Percentiles rank a stretch among this genome's conserved stretches.
Conservation (phyloP, 1,139 yeast species). For the Tardiomyces depauwii region DNA sequence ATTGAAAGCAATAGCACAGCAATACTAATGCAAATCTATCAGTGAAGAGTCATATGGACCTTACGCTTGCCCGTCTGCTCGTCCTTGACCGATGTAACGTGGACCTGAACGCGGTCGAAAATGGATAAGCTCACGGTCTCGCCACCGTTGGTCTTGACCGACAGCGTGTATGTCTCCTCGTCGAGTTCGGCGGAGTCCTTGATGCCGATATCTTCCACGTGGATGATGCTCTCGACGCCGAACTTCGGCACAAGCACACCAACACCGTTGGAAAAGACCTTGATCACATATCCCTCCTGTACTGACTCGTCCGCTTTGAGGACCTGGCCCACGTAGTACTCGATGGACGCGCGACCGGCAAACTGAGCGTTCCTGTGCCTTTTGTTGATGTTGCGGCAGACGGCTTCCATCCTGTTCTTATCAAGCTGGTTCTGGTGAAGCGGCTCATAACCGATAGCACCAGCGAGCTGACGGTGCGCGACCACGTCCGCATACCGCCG, state of each 20-base stretch:
- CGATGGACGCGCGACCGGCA: constrained; percentile 97
- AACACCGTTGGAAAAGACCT: constrained; percentile 88
- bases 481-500: constrained; percentile 97
- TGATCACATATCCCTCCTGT: constrained; percentile 87
- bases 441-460: constrained; percentile 89
- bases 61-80: constrained; percentile 88
- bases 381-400: constrained; percentile 81
- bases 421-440: constrained; percentile 77
- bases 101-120: constrained; percentile 77
- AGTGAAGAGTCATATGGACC: constrained; percentile 47
- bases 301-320: constrained; percentile 61
- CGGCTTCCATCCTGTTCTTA: constrained; percentile 77
- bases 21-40: background rate
- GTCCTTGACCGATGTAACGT: constrained; percentile 71
- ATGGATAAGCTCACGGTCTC: constrained; percentile 42
- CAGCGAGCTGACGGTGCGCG: constrained; percentile 95
- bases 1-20: no score
- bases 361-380: constrained; percentile 97
- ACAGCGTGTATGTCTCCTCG: constrained; percentile 66
- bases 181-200: constrained; percentile 51
- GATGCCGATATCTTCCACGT: constrained; percentile 51
- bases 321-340: constrained; percentile 95
- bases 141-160: constrained; percentile 40
- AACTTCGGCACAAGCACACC: constrained; percentile 94
- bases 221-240: constrained; percentile 91